These are phyloP conservation scores for Penicillium daleae DNA, from an alignment of 495 filamentous ascomycete genomes.

Conservation along the genomic window DNA sequence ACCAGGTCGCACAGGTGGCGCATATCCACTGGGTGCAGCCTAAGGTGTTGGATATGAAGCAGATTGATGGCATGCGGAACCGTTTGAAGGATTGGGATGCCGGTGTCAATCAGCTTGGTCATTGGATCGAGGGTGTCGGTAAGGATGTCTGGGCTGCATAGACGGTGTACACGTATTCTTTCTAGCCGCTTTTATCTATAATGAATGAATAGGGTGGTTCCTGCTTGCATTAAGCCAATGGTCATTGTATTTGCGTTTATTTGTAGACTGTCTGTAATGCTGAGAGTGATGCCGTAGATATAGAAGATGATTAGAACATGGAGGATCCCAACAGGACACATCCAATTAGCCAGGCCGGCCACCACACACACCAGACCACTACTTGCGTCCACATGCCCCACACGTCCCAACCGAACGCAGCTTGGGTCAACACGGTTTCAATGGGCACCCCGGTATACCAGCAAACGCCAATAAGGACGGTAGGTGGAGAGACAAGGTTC, in stretches of 20 bases:
- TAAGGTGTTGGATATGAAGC: conserved; percentile 92
- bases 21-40: conserved; percentile 99
- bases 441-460: conserved; percentile 55
- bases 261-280: neutral
- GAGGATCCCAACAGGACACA: conserved; percentile 53
- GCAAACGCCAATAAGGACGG: conserved; percentile 59
- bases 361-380: conserved; percentile 97
- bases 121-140: conserved; percentile 89
- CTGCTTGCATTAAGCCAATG: conserved; percentile 4
- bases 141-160: conserved; percentile 90
- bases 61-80: conserved; percentile 92
- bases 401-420: conserved; percentile 88
- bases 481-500: conserved; percentile 66
- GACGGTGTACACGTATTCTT: conserved; percentile 25
- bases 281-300: neutral
- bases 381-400: conserved; percentile 89
- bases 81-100: conserved; percentile 91
- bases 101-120: conserved; percentile 90
- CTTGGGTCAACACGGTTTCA: conserved; percentile 66
- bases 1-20: conserved; percentile 92
- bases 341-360: conserved; percentile 89
- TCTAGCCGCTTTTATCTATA: conserved; percentile 26
- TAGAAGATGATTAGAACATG: conserved; percentile 33
- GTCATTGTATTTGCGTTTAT: neutral
- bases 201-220: conserved; percentile 33